Evolutionary conservation across 2,329 filamentous ascomycete species (phyloP), one percentile per base, ranked within the genome.

Genomic region (Neonectria magnoliae): DNA sequence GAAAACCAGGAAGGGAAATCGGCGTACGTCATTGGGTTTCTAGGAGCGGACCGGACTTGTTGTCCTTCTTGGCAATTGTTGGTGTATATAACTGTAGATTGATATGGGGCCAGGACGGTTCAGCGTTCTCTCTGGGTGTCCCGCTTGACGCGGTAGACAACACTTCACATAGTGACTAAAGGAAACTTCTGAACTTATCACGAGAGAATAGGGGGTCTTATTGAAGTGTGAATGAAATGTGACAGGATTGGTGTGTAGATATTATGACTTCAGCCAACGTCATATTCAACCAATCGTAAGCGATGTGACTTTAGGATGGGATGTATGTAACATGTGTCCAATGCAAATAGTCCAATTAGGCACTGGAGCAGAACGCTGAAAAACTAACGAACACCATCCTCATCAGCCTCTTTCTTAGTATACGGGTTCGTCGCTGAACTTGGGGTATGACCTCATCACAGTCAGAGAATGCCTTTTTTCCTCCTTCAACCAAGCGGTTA

Each of bases 381-480:
- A 48, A 64, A 41, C 31, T 63, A 36, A 5, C 16, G 56, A 47
- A 45, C 55, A 14, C 54, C 45, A 48, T n/a, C 36, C 36, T 18
- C n/a, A 61, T 73, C 68, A 73, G 71, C 69, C 44, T 53, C 42
- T 20, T 38, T 9, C 41, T 54, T 48, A 20, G 16, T 29, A 47
- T 14, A 54, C 29, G 14, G 38, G 31, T 29, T 18, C 11, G 16
- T 29, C 4, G 29, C 42, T 22, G 64, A 36, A 22, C n/a, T 18
- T 38, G 41, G 16, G 14, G 18, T 36, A 36, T 53, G 58, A 55
- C 29, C 52, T 58, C 52, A 44, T 62, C 45, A 57, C 55, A 41
- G 42, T 75, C 73, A 75, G 73, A 70, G 53, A 67, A 66, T 72
- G 73, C 73, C 72, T 66, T 62, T 71, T 38, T 16, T 75, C 72